Evolutionary conservation across 2,329 filamentous ascomycete genomes (phyloP), one percentile per base, ranked within the genome.

Genomic region (Fonsecaea erecta): DNA sequence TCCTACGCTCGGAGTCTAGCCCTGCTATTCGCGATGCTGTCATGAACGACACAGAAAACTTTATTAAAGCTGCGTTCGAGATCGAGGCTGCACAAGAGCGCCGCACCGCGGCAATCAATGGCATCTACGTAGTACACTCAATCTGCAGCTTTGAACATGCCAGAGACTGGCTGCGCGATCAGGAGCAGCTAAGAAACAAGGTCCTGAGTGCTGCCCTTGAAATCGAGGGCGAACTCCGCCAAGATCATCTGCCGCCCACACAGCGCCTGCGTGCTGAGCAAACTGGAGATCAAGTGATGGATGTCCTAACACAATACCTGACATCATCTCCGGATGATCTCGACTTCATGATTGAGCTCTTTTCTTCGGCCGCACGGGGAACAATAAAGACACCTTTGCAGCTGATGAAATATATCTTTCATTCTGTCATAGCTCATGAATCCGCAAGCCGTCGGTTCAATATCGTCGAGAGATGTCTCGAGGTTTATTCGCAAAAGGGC

Each of bases 241-340:
- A 81, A 34, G 90, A 95, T 72, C 86, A 83, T 4, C 82, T 97
- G 48, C 87, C 90, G 5, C 81, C 88, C 0, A 84, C 84, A 65
- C 84, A 97, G 70, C 90, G 94, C 43, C 83, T 99, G 37, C 89
- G 93, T 5, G 92, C 92, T 6, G 90, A 96, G 71, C 95, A 99
- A 78, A 91, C 92, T 32, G 89, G 90, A 3, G 92, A 97, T 71
- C 92, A 96, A 74, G 81, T 97, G 66, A 93, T 97, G 85, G 82
- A 85, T 18, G 90, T 98, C 61, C 88, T 97, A 73, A 92, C 92
- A 4, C 90, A 88, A 65, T 92, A 95, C 66, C 81, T 99, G 21
- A 84, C 88, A 63, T 85, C 90, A 63, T 88, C 90, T 53, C 88
- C 90, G 0, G 86, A 87, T 70, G 91, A 96, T 70, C 77, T 95